Percentiles rank a stretch among this genome's conserved stretches.
These are phyloP conservation scores for Cyclotella baltica DNA, from an alignment of 108 stramenopile species.

Conservation along the genomic window DNA sequence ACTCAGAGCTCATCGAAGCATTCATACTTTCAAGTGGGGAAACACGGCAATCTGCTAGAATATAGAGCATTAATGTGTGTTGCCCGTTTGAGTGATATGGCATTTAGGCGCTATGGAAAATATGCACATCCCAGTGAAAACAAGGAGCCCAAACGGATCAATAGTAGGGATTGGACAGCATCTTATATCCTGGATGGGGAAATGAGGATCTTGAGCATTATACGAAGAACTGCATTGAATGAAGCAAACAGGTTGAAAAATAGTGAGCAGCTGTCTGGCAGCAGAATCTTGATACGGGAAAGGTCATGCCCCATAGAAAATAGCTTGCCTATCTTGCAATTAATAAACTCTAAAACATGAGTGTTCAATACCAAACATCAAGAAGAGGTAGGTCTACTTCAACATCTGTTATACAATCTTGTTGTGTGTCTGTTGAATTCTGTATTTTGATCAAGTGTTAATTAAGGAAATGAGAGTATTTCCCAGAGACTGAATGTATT, in stretches of 20 bases:
- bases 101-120: conserved; percentile 52
- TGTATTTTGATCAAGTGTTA: no score
- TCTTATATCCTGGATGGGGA: conserved; percentile 54
- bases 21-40: conserved; percentile 51
- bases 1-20: not conserved
- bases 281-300: conserved; percentile 24
- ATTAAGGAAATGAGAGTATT: no score
- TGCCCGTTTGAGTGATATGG: conserved; percentile 57
- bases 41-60: conserved; percentile 59
- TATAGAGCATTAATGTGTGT: conserved; percentile 72
- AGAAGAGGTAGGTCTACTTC: no score
- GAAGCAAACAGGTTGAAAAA: conserved; percentile 39
- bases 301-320: conserved; percentile 48
- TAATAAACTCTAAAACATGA: conserved; percentile 1
- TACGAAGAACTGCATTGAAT: conserved; percentile 29
- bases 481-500: no score
- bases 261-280: not conserved
- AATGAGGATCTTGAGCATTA: conserved; percentile 34
- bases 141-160: conserved; percentile 27
- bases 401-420: no score
- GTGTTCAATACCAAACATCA: no score
- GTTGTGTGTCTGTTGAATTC: no score
- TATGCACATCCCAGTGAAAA: conserved; percentile 12
- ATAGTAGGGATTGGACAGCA: conserved; percentile 51
- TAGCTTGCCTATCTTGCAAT: conserved; percentile 27